These are phyloP conservation scores for Nematodospora anomalae DNA, from an alignment of 1,139 yeast species.

Conservation along the genomic window DNA sequence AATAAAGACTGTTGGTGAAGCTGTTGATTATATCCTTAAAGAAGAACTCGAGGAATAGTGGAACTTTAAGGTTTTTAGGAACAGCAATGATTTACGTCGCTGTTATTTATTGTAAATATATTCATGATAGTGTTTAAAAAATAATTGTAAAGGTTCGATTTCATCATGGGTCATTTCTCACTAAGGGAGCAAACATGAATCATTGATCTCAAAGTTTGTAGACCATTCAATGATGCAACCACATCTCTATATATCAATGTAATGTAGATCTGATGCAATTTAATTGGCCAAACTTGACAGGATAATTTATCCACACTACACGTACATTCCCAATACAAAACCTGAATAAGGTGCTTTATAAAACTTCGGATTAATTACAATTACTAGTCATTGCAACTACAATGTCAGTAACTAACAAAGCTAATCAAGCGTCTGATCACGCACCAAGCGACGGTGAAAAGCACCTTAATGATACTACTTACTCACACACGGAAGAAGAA, in stretches of 20 bases:
- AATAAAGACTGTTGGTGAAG: constrained; percentile 68
- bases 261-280: neutral
- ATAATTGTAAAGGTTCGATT: no score
- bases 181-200: no score
- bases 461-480: constrained; percentile 3
- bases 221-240: neutral
- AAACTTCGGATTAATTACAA: neutral
- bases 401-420: neutral
- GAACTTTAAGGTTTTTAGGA: no score
- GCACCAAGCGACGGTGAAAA: neutral
- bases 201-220: no score
- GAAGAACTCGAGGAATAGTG: constrained; percentile 49
- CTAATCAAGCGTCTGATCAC: neutral
- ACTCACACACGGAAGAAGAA: constrained; percentile 24
- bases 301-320: neutral
- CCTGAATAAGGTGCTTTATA: neutral
- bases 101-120: no score
- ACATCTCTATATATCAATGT: neutral
- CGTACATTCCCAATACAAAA: no score
- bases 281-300: neutral
- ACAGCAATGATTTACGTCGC: no score
- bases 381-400: neutral
- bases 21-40: constrained; percentile 57
- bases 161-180: no score
- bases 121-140: constrained; percentile 1